Base-by-base conservation (phyloP, 1,139 yeast genomes). In the Suzukiozyma palmioleophila region DNA sequence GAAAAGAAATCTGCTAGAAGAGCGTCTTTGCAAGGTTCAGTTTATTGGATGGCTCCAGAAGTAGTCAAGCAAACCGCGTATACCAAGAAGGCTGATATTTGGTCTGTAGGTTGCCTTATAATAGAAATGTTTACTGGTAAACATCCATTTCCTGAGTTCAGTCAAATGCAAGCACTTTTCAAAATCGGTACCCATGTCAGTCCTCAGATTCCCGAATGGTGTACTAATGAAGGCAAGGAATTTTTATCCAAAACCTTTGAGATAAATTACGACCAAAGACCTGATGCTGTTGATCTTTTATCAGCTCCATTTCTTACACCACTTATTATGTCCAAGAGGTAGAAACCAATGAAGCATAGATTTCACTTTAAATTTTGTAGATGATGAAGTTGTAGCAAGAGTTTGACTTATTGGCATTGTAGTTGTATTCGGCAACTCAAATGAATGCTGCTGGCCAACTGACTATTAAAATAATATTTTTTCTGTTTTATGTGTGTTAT, bases 1-100 rank as follows among this genome's bases (percentile, higher is more conserved):
- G 53, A 52, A 35, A 55, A 50, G 46, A 60, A 51, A 43, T 54
- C 66, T 10, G 68, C 73, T 21, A 81, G 86, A 50, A 73, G 96
- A 36, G 92, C 89, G 0, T 87, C 96, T 0, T 60, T 90, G 36
- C 97, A 89, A 62, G 97, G 97, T 0, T 86, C 95, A 6, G 95
- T 89, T 0, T 90, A 83, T 55, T 90, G 97, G 97, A 90, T 90
- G 97, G 96, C 97, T 0, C 97, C 97, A 0, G 97, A 90, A 57
- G 96, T 90, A 11, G 96, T 89, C 11, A 86, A 87, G 53, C 96
- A 89, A 55, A 82, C 88, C 1, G 86, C 92, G 0, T 86, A 88
- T 43, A 89, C 96, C 4, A 79, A 84, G 38, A 87, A 86, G 56
- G 95, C 95, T 0, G 97, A 90, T 58, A 88, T 90, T 25, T 90